Evolutionary conservation across 805 yeast species (phyloP).

Genomic region (Millerago galiae): DNA sequence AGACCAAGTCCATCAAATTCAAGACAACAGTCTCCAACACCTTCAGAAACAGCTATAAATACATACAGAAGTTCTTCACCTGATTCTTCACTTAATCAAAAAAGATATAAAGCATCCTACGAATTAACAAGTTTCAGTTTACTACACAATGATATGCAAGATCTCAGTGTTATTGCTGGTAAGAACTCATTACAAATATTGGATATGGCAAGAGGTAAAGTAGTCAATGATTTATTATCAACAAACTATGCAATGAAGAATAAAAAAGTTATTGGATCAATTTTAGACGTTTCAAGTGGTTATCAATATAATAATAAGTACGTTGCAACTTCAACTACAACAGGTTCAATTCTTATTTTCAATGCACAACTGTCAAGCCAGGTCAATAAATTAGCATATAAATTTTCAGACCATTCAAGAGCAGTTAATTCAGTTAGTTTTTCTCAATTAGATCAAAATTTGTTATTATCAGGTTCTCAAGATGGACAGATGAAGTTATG

Average conservation of each 20-base stretch:
- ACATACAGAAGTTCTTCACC: neutral
- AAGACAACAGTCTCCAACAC: conserved; percentile 1
- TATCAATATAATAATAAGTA: conserved; percentile 31
- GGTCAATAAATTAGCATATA: conserved; percentile 24
- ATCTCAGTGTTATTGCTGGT: conserved; percentile 34
- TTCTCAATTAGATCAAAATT: conserved; percentile 30
- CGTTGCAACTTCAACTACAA: conserved; percentile 39
- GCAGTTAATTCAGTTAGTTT: conserved; percentile 41
- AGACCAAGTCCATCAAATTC: conserved; percentile 8
- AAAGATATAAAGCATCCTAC: conserved; percentile 25
- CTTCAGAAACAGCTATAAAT: neutral
- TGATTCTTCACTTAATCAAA: conserved; percentile 7
- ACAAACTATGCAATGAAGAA: conserved; percentile 24
- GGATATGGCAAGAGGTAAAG: conserved; percentile 27
- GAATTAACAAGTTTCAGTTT: conserved; percentile 25
- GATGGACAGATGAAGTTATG: conserved; percentile 74
- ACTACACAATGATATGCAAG: conserved; percentile 15
- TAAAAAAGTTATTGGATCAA: conserved; percentile 31
- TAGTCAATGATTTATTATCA: conserved; percentile 30
- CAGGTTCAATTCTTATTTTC: conserved; percentile 38
- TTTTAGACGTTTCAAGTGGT: conserved; percentile 39
- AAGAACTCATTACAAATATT: conserved; percentile 35
- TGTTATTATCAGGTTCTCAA: conserved; percentile 61
- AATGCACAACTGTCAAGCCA: conserved; percentile 23
- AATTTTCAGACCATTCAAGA: conserved; percentile 36